phyloP scores from a whole-genome alignment of 345 rosid genomes.

The Trapa incisa region DNA sequence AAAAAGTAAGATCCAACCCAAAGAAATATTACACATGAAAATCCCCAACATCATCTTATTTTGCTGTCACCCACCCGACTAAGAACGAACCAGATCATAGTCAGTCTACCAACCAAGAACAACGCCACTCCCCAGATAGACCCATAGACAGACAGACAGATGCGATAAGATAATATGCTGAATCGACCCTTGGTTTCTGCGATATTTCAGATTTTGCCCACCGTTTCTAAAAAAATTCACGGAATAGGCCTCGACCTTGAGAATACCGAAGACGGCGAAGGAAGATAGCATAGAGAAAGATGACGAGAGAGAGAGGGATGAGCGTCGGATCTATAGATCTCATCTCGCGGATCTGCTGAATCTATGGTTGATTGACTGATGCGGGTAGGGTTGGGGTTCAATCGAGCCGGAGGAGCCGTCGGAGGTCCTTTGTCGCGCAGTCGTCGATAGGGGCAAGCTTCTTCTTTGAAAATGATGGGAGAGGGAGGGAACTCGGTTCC shows the following conservation, averaged over 20 bases:
- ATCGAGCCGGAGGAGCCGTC: slow-evolving; percentile 44
- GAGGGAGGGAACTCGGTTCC: slow-evolving; percentile 44
- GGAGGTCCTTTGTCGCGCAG: slow-evolving; percentile 45
- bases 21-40: no score
- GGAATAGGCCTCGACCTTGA: slow-evolving; percentile 6
- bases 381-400: not conserved
- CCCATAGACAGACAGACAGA: no score
- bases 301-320: not conserved
- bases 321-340: slow-evolving; percentile 6
- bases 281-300: not conserved
- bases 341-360: not conserved
- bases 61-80: no score
- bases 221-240: slow-evolving; percentile 15
- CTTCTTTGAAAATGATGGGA: slow-evolving; percentile 40
- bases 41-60: no score
- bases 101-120: not conserved
- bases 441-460: slow-evolving; percentile 28
- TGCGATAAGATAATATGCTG: not conserved
- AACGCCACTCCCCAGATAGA: not conserved
- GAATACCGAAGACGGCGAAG: not conserved
- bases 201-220: slow-evolving; percentile 9
- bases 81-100: not conserved
- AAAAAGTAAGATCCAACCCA: not conserved
- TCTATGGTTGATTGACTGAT: slow-evolving; percentile 5
- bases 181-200: slow-evolving; percentile 13